Percentiles rank a stretch among this genome's conserved stretches.
These are phyloP conservation scores for Cryptosporidium meleagridis DNA, from an alignment of 169 alveolate genomes.

Conservation along the genomic window DNA sequence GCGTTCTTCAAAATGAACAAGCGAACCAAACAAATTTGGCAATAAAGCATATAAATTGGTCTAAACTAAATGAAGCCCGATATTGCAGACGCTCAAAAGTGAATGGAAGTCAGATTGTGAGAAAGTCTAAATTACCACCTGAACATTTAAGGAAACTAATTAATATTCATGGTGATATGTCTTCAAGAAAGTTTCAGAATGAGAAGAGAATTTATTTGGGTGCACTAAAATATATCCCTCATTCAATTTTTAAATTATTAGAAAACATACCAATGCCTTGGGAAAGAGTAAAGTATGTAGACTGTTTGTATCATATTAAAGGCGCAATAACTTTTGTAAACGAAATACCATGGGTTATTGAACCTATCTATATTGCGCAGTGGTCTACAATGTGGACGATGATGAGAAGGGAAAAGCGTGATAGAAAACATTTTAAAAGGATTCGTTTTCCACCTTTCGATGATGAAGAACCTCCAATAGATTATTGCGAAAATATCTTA, in stretches of 20 bases:
- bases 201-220: constrained; percentile 97
- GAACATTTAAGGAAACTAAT: constrained; percentile 98
- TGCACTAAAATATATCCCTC: constrained; percentile 99
- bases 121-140: constrained; percentile 94
- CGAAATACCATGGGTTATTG: constrained; percentile 99
- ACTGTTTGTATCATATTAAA: constrained; percentile 97
- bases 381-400: constrained; percentile 99
- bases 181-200: constrained; percentile 96
- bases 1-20: neutral
- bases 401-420: constrained; percentile 99
- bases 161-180: constrained; percentile 98
- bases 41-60: constrained; percentile 20
- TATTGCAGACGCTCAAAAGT: neutral
- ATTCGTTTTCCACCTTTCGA: constrained; percentile 99
- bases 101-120: neutral
- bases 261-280: constrained; percentile 99
- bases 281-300: constrained; percentile 96
- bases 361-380: constrained; percentile 99
- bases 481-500: constrained; percentile 97
- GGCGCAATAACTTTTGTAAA: constrained; percentile 99
- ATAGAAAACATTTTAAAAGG: constrained; percentile 99
- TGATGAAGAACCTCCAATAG: constrained; percentile 99
- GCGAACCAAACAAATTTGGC: neutral
- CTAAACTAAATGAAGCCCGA: constrained; percentile 8
- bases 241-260: constrained; percentile 98